These are phyloP conservation scores for Aspergillus unguis DNA, from an alignment of 2,329 filamentous ascomycete species.

Conservation along the genomic window DNA sequence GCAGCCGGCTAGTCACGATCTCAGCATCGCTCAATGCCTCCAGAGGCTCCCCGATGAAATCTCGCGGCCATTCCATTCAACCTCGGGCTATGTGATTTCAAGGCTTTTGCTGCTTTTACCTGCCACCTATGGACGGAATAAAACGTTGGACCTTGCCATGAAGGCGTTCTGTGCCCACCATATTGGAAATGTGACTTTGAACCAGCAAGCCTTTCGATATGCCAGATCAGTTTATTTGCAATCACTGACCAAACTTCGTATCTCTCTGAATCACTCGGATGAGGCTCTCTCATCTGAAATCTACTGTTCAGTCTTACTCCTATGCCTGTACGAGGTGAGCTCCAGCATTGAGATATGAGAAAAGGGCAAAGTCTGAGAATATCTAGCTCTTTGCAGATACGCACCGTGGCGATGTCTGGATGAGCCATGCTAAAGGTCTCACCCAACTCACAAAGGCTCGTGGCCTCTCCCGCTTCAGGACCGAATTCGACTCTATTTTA, in stretches of 20 bases:
- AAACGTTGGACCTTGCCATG: conserved; percentile 25
- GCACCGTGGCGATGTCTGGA: conserved; percentile 26
- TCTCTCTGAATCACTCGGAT: conserved; percentile 16
- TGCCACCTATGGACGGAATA: conserved; percentile 23
- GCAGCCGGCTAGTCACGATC: not conserved
- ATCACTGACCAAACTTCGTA: conserved; percentile 22
- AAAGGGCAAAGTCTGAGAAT: conserved; percentile 3
- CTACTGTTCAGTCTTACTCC: conserved; percentile 29
- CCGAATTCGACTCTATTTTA: conserved; percentile 22
- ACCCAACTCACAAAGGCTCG: conserved; percentile 24
- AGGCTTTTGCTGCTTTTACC: conserved; percentile 27
- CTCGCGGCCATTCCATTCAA: conserved; percentile 17
- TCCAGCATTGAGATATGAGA: not conserved
- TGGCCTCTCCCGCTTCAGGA: conserved; percentile 22
- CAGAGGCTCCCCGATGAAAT: conserved; percentile 23
- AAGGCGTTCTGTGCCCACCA: conserved; percentile 27
- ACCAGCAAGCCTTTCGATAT: conserved; percentile 24
- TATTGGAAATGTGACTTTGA: conserved; percentile 19
- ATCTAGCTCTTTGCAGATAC: conserved; percentile 26
- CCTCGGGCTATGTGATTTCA: conserved; percentile 18
- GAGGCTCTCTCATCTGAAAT: conserved; percentile 26
- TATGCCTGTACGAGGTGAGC: conserved; percentile 29
- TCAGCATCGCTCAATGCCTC: conserved; percentile 24
- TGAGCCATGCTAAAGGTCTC: conserved; percentile 29
- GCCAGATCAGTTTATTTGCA: conserved; percentile 25